Conservation (phyloP, 139 green algal genomes). For the Coelastrella sp. region DNA sequence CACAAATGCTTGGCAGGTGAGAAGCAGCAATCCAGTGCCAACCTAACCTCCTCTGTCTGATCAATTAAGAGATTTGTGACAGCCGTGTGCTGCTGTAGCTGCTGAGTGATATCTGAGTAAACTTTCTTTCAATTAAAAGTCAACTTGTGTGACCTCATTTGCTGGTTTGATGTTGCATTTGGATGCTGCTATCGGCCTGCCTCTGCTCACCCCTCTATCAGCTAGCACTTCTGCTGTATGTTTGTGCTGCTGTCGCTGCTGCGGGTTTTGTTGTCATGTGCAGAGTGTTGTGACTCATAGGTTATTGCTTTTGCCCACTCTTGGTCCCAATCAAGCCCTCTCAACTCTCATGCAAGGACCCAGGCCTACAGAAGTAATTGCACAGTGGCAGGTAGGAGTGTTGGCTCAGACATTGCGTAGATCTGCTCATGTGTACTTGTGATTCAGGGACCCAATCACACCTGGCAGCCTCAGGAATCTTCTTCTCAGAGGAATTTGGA, state of each 20-base stretch:
- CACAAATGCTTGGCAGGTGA: slow-evolving; percentile 15
- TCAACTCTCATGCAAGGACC: background rate
- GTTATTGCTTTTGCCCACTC: slow-evolving; percentile 7
- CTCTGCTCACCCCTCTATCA: background rate
- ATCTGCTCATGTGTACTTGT: background rate
- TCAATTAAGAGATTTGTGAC: background rate
- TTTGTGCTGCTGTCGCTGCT: background rate
- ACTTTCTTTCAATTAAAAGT: no score
- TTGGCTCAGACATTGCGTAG: background rate
- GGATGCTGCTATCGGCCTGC: background rate
- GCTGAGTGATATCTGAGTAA: background rate
- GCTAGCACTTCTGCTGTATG: background rate
- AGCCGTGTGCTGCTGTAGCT: background rate
- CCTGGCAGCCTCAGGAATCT: no score
- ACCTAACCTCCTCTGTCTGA: background rate
- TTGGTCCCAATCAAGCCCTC: background rate
- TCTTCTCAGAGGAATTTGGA: no score
- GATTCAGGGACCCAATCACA: background rate
- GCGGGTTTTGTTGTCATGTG: background rate
- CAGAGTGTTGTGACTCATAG: slow-evolving; percentile 35
- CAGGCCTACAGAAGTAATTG: background rate
- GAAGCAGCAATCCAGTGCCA: background rate
- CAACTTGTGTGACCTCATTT: background rate
- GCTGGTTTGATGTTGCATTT: background rate
- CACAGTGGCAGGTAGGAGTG: background rate